phyloP scores from a whole-genome alignment of 768 basidiomycete species.

The Boletellus sp. region DNA sequence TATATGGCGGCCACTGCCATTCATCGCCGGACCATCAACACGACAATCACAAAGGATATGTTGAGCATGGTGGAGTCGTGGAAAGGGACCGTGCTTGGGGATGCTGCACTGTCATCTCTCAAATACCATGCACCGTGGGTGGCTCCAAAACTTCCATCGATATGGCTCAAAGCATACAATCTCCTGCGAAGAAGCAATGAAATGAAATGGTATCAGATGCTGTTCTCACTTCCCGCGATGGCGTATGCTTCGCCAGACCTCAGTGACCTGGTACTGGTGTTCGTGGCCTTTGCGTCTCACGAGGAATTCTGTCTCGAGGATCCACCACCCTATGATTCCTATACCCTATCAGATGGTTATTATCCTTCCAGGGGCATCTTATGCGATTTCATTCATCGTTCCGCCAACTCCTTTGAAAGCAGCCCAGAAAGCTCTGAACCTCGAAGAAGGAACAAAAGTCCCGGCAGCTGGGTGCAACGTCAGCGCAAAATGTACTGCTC shows the following conservation, averaged over 20 bases:
- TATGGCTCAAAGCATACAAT: slow-evolving; percentile 28
- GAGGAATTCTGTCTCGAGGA: slow-evolving; percentile 3
- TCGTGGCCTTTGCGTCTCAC: slow-evolving; percentile 30
- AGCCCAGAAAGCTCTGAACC: slow-evolving; percentile 7
- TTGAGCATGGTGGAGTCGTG: slow-evolving; percentile 9
- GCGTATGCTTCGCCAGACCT: slow-evolving; percentile 19
- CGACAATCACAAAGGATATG: neutral
- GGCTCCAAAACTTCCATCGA: slow-evolving; percentile 8
- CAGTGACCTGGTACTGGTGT: slow-evolving; percentile 18
- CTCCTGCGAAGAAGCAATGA: slow-evolving; percentile 14
- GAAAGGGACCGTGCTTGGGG: neutral
- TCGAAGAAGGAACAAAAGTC: neutral
- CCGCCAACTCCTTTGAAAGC: neutral
- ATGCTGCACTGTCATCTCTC: slow-evolving; percentile 1
- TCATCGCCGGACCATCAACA: neutral
- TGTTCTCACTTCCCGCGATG: slow-evolving; percentile 30
- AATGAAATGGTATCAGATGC: slow-evolving; percentile 14
- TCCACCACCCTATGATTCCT: slow-evolving; percentile 14
- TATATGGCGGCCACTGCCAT: slow-evolving; percentile 8
- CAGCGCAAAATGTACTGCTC: slow-evolving; percentile 1
- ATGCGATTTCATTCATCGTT: neutral
- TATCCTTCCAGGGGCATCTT: neutral
- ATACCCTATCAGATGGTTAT: slow-evolving; percentile 10
- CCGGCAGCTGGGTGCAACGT: neutral
- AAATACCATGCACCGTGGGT: slow-evolving; percentile 28